Conservation (phyloP, 2,329 filamentous ascomycete genomes). For the Coniochaeta ligniaria region DNA sequence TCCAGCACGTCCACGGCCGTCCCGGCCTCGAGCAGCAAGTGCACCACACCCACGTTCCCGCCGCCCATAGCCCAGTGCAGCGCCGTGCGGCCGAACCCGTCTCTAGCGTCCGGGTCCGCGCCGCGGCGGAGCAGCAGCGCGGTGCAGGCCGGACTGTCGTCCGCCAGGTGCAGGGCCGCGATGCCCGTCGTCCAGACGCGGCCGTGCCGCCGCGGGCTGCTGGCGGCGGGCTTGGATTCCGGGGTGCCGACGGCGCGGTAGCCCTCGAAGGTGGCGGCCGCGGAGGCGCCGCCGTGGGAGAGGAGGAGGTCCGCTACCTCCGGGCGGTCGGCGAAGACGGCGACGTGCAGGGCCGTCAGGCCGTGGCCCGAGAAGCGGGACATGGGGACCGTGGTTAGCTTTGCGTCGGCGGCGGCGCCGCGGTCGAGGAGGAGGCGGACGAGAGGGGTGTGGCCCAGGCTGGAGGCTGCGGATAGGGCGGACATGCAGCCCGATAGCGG, state of each 20-base stretch:
- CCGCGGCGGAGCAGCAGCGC: constrained; percentile 6
- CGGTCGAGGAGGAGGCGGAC: constrained; percentile 8
- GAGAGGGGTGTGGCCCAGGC: constrained; percentile 3
- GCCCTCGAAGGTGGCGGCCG: constrained; percentile 8
- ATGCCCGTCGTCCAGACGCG: background rate
- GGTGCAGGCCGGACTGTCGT: constrained; percentile 4
- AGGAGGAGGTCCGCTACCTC: constrained; percentile 9
- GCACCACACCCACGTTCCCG: constrained; percentile 1
- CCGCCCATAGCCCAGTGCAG: constrained; percentile 10
- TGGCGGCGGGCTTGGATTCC: background rate
- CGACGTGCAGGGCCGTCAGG: constrained; percentile 13
- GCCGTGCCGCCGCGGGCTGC: background rate
- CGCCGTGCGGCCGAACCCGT: constrained; percentile 9
- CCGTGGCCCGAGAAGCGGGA: constrained; percentile 3
- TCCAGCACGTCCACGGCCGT: constrained; percentile 1
- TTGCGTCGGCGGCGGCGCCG: constrained; percentile 8
- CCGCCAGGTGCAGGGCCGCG: background rate
- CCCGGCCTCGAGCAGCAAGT: background rate
- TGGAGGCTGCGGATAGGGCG: constrained; percentile 7
- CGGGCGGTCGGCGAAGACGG: constrained; percentile 6
- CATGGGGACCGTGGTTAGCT: background rate
- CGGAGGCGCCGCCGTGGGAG: constrained; percentile 8
- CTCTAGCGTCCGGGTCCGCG: constrained; percentile 6
- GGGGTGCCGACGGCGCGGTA: background rate
- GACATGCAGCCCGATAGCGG: constrained; percentile 2